Base-by-base conservation (phyloP, 2,329 filamentous ascomycete species). In the Rhexocercosporidium sp. region DNA sequence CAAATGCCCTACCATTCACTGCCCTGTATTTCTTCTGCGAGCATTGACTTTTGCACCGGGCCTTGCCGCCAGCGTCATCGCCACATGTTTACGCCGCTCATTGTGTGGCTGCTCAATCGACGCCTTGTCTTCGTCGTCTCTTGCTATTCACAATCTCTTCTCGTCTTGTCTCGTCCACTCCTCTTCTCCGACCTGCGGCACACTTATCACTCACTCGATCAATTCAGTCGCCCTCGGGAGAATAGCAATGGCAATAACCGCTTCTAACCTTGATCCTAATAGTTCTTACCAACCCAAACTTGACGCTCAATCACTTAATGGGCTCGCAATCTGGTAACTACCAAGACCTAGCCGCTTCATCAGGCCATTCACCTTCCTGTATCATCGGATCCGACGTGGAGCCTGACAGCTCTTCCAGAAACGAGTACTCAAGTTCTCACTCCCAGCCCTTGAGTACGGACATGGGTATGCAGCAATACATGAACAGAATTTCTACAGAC, bases 311-410 rank as follows among this genome's bases (percentile, higher is more conserved):
- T 70, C 73, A 74, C 73, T 77, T 77, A 73, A 78, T 78, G 76
- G 74, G 75, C 74, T 77, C 76, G 67, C 75, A 77, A 78, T 71
- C 75, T 73, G 72, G 72, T 75, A 77, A 76, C 68, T 72, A 76
- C 65, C 74, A 75, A 75, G 75, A 78, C 66, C 67, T 77, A 68
- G 68, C 69, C 70, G 72, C 74, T 64, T 75, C 72, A 66, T 74
- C 75, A 62, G 73, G 71, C 63, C 74, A 76, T 62, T 73, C 75
- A 69, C 69, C 74, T 62, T 72, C 75, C 56, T 76, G 69, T 71
- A 75, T 76, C 62, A 70, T 77, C 73, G 75, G 71, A 54, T 72
- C 75, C 59, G 76, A 77, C 64, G 31, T 71, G 64, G 77, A 77
- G 72, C 73, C 75, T 75, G 76, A 78, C 71, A 76, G 69, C 73